Evolutionary conservation across 176 grass and related monocot genomes (phyloP).

Genomic region (Cenchrus americanus): DNA sequence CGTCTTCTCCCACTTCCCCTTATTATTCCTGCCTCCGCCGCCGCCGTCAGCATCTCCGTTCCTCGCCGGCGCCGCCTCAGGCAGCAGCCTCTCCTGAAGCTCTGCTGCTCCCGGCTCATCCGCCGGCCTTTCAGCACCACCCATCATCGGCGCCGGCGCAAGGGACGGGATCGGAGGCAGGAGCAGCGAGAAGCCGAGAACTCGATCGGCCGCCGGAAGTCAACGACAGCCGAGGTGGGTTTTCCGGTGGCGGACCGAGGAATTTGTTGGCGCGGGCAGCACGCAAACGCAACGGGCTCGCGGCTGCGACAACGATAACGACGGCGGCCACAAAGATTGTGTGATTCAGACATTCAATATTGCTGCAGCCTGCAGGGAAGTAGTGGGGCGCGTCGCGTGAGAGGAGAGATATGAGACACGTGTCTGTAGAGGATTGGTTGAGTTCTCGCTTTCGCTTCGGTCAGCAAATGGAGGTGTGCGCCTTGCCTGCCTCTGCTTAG

Average conservation of each 20-base stretch:
- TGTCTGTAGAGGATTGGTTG: background rate
- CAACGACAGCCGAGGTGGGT: background rate
- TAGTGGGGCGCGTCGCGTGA: too few species aligned
- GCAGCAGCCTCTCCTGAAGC: conserved; percentile 33
- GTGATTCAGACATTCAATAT: too few species aligned
- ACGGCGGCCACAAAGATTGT: background rate
- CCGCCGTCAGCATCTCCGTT: background rate
- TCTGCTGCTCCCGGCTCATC: background rate
- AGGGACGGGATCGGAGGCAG: background rate
- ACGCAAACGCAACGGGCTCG: background rate
- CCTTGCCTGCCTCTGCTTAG: too few species aligned
- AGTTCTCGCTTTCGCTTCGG: background rate
- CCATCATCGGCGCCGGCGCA: background rate
- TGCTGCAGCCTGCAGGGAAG: too few species aligned
- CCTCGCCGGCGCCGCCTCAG: background rate
- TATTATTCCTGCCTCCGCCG: background rate
- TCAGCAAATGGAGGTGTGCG: background rate
- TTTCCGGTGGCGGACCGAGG: background rate
- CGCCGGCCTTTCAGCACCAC: background rate
- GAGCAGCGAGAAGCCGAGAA: background rate
- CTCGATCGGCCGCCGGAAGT: background rate
- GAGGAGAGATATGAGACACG: background rate
- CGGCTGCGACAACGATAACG: conserved; percentile 22
- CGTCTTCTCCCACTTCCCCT: conserved; percentile 52
- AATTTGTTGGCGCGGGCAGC: background rate